Base-by-base conservation (phyloP, 2,329 filamentous ascomycete genomes). In the Apiospora arundinis region DNA sequence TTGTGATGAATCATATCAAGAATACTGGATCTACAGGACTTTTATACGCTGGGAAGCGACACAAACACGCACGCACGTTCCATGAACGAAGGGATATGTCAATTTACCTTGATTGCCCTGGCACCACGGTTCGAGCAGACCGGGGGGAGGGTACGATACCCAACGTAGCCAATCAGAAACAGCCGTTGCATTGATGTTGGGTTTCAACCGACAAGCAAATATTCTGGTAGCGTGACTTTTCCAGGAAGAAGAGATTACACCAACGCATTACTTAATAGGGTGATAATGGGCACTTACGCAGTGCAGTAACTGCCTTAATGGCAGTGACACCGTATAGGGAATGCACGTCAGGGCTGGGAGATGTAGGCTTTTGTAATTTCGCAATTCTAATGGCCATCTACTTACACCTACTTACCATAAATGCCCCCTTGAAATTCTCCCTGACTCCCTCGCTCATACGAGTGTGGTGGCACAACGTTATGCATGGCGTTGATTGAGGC, bases 401-500 rank as follows among this genome's bases (percentile, higher is more conserved):
- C 12, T 8, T 45, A 45, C 42, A 21, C 14, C 21, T 37, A 37
- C 16, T 32, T 37, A 32, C 32, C 32, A 32, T 32, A 16, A 7
- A 4, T 37, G 52, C 28, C 11, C 52, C 28, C 28, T 60, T 21
- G 28, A 23, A n/a, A 40, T 37, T n/a, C 37, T 32, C 28, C 37
- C 32, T 21, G 18, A 37, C 37, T 32, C 28, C 37, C 32, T 21
- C 32, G 37, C 18, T 21, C 28, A 8, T 14, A 60, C 18, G n/a
- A 18, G 52, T 40, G 32, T 40, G 56, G 56, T 63, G 32, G 56
- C 21, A 63, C 56, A 40, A 40, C 32, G 32, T 63, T 40, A 63
- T 63, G 56, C 56, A 63, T 63, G 28, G 56, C 56, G 32, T 18
- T 40, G 32, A 63, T 40, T 63, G 56, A 63, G 32, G 56, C 56